Conservation (phyloP, 257 asterid genomes). For the Fraxinus pennsylvanica region DNA sequence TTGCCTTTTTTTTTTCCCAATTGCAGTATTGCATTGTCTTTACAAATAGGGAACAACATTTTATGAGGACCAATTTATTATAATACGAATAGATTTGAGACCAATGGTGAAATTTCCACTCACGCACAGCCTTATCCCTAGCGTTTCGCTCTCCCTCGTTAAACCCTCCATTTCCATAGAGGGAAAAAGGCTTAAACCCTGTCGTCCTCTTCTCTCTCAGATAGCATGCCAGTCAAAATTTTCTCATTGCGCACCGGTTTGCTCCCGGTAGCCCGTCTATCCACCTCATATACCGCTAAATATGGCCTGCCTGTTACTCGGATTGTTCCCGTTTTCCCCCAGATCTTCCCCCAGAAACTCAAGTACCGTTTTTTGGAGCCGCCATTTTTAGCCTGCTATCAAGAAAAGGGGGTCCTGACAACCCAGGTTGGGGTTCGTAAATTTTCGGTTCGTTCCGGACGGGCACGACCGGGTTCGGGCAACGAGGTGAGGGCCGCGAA, state of each 20-base stretch:
- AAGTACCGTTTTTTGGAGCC: constrained; percentile 38
- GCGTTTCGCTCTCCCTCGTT: constrained; percentile 17
- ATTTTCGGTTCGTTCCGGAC: constrained; percentile 43
- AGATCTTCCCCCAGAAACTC: constrained; percentile 63
- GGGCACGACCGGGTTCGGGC: constrained; percentile 35
- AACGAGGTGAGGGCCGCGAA: constrained; percentile 42
- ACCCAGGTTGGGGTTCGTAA: constrained; percentile 30
- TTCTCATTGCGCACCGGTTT: constrained; percentile 43
- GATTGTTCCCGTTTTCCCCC: constrained; percentile 52
- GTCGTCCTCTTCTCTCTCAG: constrained; percentile 19
- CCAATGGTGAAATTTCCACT: not conserved
- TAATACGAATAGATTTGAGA: not conserved
- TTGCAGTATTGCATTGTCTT: no score
- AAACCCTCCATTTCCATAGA: constrained; percentile 35
- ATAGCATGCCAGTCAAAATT: constrained; percentile 55
- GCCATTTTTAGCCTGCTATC: constrained; percentile 27
- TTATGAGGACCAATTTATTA: not conserved
- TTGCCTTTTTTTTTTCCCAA: no score
- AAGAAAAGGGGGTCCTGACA: constrained; percentile 28
- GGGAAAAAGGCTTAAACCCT: constrained; percentile 56
- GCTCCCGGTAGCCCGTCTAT: constrained; percentile 28
- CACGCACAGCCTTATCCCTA: not conserved
- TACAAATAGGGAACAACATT: no score
- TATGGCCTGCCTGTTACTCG: constrained; percentile 12
- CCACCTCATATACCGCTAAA: constrained; percentile 29